Percentiles rank a stretch among this genome's conserved stretches.
phyloP scores from a whole-genome alignment of 345 rosid genomes.

The Populus tremula region DNA sequence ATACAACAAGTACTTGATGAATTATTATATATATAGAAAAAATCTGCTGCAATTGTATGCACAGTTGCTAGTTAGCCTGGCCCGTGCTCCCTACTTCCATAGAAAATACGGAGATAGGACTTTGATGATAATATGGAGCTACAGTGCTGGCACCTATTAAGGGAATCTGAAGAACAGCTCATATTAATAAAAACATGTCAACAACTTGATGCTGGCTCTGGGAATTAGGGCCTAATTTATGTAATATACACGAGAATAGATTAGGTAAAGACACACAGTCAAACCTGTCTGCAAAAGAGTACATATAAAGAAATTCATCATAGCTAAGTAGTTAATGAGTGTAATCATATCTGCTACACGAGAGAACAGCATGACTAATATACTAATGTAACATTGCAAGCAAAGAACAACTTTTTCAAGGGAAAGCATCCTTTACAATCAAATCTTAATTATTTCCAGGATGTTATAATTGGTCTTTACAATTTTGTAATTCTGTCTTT shows the following conservation, averaged over 20 bases:
- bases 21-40: no score
- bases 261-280: neutral
- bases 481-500: neutral
- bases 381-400: no score
- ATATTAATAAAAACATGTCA: neutral
- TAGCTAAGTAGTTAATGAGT: neutral
- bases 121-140: neutral
- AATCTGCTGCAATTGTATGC: no score
- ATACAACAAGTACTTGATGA: neutral
- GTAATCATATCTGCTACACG: conserved; percentile 12
- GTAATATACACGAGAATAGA: no score
- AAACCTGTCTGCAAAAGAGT: neutral
- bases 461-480: neutral
- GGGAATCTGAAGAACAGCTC: neutral
- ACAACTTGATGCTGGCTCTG: neutral
- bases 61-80: neutral
- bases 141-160: neutral
- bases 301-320: neutral
- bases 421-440: neutral
- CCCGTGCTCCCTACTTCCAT: neutral
- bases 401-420: neutral
- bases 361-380: neutral
- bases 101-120: no score
- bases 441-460: neutral
- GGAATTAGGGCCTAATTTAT: no score